A percentile compares a stretch with the other conserved stretches of the same genome.
These are phyloP conservation scores for Gremmenia infestans DNA, from an alignment of 2,329 filamentous ascomycete species.

Conservation along the genomic window DNA sequence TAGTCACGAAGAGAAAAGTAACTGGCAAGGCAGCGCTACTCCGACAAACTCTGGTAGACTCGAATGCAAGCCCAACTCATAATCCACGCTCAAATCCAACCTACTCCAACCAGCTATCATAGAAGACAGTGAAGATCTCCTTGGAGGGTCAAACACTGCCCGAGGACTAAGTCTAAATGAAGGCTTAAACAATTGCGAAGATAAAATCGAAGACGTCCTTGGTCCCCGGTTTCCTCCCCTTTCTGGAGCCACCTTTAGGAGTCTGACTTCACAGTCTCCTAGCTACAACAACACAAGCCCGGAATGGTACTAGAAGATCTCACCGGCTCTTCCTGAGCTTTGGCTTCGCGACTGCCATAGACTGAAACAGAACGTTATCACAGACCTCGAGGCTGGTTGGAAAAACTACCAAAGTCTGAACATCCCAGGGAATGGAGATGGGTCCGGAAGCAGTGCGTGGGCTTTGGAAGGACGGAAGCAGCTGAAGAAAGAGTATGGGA, in stretches of 20 bases:
- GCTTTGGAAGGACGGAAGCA: background rate
- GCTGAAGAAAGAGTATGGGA: conserved; percentile 3
- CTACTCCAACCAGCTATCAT: too few species aligned
- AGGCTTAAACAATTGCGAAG: background rate
- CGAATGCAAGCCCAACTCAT: too few species aligned
- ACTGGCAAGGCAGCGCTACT: too few species aligned
- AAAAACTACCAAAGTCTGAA: background rate
- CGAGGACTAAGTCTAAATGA: background rate
- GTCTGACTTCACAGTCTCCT: conserved; percentile 1
- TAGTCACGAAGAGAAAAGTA: too few species aligned
- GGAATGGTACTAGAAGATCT: conserved; percentile 7
- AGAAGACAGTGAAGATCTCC: too few species aligned
- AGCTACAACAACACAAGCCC: conserved; percentile 2
- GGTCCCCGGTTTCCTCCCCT: background rate
- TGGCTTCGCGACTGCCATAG: conserved; percentile 6
- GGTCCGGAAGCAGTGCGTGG: background rate
- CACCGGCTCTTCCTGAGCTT: conserved; percentile 8
- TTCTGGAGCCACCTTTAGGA: background rate
- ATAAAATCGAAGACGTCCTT: background rate
- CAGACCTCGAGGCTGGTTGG: conserved; percentile 4
- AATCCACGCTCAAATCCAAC: too few species aligned
- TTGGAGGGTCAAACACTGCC: too few species aligned
- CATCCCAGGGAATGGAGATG: conserved; percentile 5
- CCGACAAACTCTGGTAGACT: too few species aligned
- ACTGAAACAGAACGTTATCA: background rate